A percentile compares a stretch with the other conserved stretches of the same genome.
phyloP scores from a whole-genome alignment of 768 basidiomycete species.

The Leucogyrophana mollusca region DNA sequence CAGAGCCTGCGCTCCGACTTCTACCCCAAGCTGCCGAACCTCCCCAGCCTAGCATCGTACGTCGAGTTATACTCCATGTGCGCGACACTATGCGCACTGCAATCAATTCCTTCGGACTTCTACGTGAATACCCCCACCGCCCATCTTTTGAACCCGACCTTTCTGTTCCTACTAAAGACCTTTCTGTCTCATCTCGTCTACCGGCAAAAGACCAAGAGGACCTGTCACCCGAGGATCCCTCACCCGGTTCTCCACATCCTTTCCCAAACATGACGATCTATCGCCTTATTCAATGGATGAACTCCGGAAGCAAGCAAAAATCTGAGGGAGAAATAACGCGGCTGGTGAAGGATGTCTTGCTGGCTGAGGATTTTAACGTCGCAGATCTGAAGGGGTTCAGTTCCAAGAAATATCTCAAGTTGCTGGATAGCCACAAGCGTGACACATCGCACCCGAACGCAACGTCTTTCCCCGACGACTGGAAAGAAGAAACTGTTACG shows the following conservation, averaged over 20 bases:
- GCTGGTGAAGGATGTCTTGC: background rate
- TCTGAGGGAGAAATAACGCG: background rate
- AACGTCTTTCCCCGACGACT: background rate
- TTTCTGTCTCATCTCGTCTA: background rate
- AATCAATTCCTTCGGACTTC: constrained; percentile 9
- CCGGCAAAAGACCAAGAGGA: background rate
- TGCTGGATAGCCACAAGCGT: background rate
- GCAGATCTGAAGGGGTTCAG: constrained; percentile 2
- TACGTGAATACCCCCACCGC: constrained; percentile 10
- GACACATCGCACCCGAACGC: background rate
- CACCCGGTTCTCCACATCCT: background rate
- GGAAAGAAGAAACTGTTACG: background rate
- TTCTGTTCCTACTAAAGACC: background rate
- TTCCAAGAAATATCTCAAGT: background rate
- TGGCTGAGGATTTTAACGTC: background rate
- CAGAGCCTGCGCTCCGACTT: constrained; percentile 1
- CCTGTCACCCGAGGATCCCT: too few species aligned
- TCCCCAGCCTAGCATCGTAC: background rate
- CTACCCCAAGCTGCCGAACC: background rate
- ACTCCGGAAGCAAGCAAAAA: constrained; percentile 1
- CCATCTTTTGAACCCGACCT: background rate
- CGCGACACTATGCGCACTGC: constrained; percentile 10
- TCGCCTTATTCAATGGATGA: constrained; percentile 16
- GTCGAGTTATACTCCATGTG: constrained; percentile 8
- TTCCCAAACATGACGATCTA: constrained; percentile 14